Percentiles rank a stretch among this genome's conserved stretches.
Evolutionary conservation across 2,329 filamentous ascomycete genomes (phyloP).

Genomic region (Hypoxylon sp.): DNA sequence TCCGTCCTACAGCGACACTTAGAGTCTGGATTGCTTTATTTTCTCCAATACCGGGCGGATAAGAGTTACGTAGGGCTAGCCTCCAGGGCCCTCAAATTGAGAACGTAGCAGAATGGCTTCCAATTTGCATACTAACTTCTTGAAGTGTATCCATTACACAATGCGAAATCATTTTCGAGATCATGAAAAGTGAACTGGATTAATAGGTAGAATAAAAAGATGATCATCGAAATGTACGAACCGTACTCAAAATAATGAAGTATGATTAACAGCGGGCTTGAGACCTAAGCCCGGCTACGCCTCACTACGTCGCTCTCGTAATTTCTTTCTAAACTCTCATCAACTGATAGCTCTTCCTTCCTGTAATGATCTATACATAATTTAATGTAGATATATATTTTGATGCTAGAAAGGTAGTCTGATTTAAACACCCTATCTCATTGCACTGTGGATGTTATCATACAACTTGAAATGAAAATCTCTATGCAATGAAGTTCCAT

Average conservation of each 20-base stretch:
- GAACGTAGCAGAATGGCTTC: not conserved
- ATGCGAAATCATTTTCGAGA: not conserved
- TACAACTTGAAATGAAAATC: not conserved
- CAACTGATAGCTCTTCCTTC: not conserved
- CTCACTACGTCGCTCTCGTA: not conserved
- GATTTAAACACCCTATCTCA: not conserved
- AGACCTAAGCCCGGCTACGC: not conserved
- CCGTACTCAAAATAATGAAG: not conserved
- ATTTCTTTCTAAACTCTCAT: not conserved
- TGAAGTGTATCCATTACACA: not conserved
- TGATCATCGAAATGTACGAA: not conserved
- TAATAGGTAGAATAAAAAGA: not conserved
- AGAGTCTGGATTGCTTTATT: not conserved
- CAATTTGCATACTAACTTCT: not conserved
- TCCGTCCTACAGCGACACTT: not conserved
- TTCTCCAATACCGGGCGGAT: not conserved
- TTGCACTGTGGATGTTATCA: not conserved
- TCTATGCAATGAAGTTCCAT: not conserved
- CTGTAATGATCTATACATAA: not conserved
- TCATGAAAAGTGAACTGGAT: not conserved
- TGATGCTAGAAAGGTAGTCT: not conserved
- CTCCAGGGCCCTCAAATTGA: not conserved
- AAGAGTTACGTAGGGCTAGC: not conserved
- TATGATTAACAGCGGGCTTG: not conserved
- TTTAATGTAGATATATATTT: too few relatives aligned